A percentile compares a stretch with the other conserved stretches of the same genome.
These are phyloP conservation scores for Ensete glaucum DNA, from an alignment of 176 grass and related monocot genomes.

Conservation along the genomic window DNA sequence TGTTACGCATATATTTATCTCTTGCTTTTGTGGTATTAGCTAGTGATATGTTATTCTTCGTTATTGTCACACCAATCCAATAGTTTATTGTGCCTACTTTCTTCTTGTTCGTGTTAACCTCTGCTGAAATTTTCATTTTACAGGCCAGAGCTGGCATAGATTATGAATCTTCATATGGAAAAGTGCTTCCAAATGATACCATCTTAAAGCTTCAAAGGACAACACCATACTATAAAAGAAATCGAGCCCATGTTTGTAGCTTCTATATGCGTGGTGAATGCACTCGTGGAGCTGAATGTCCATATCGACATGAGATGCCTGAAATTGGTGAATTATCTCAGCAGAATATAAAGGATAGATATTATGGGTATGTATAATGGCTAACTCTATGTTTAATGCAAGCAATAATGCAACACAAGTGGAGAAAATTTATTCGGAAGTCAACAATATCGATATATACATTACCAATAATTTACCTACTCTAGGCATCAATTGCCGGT, in stretches of 20 bases:
- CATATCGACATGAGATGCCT: conserved; percentile 99
- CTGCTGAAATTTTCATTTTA: background rate
- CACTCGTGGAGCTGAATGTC: conserved; percentile 91
- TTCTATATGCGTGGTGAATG: conserved; percentile 95
- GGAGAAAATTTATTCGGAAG: too few relatives aligned
- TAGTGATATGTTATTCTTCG: background rate
- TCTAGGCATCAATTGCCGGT: too few relatives aligned
- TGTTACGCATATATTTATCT: background rate
- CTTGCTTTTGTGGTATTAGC: background rate
- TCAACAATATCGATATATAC: too few relatives aligned
- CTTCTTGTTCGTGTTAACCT: background rate
- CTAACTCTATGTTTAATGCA: background rate
- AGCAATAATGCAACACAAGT: too few relatives aligned
- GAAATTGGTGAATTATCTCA: conserved; percentile 95
- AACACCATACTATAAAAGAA: conserved; percentile 96
- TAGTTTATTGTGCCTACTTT: background rate
- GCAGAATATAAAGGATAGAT: conserved; percentile 98
- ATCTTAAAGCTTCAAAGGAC: conserved; percentile 98
- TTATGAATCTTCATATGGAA: conserved; percentile 85
- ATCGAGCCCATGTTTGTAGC: conserved; percentile 93
- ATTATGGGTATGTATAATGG: conserved; percentile 72
- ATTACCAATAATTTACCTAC: too few relatives aligned
- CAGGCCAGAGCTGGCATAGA: conserved; percentile 93
- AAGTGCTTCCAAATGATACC: conserved; percentile 70
- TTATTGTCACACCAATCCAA: background rate